phyloP scores from a whole-genome alignment of 179 eudicot species.

The Vitellaria paradoxa region DNA sequence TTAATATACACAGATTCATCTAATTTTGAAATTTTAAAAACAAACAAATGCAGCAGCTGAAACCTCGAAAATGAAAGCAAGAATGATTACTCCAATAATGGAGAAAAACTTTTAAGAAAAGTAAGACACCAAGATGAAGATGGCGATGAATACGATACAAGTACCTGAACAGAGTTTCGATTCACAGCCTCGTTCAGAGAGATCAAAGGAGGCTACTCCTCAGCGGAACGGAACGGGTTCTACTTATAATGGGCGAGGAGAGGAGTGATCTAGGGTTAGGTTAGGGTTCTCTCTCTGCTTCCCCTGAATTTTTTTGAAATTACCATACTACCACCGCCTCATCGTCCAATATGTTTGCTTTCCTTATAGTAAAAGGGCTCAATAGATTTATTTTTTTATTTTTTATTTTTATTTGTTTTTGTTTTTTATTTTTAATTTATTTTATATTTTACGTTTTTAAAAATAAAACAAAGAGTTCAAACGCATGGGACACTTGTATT shows the following conservation, averaged over 20 bases:
- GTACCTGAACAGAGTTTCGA: neutral
- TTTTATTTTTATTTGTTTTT: neutral
- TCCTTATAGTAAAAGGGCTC: no score
- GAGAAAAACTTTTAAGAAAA: neutral
- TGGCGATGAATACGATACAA: neutral
- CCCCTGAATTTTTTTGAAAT: neutral
- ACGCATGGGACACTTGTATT: no score
- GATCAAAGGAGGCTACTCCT: neutral
- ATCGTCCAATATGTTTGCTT: neutral
- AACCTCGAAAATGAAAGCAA: neutral
- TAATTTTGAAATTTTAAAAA: neutral
- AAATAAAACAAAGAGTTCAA: no score
- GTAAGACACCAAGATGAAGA: neutral
- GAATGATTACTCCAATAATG: neutral
- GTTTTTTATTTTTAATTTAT: neutral
- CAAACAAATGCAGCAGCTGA: neutral
- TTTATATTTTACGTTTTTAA: no score
- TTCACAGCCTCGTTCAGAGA: no score
- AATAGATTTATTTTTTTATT: no score
- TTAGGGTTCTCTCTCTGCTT: neutral
- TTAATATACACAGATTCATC: neutral
- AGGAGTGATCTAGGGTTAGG: constrained; percentile 2
- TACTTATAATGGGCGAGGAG: neutral
- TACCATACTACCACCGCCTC: neutral
- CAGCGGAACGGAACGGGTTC: neutral